Conservation (phyloP, 257 asterid genomes). For the Osmanthus fragrans region DNA sequence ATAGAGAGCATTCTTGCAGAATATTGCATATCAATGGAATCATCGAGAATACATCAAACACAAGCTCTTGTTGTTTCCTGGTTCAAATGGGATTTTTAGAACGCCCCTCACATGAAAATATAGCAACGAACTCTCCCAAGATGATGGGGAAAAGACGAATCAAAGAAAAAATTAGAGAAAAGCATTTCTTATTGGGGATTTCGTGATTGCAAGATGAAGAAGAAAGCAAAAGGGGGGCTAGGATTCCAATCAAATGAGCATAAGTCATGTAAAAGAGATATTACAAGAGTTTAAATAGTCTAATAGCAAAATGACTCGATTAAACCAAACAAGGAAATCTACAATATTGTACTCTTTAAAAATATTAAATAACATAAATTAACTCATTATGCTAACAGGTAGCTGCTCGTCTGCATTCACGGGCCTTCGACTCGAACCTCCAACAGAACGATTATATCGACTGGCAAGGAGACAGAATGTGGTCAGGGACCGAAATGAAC, state of each 20-base stretch:
- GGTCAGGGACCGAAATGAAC: background rate
- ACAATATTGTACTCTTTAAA: no score
- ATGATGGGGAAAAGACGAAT: background rate
- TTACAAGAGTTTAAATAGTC: no score
- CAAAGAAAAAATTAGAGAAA: background rate
- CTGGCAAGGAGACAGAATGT: background rate
- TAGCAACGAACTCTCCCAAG: background rate
- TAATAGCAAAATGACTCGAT: no score
- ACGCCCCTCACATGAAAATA: background rate
- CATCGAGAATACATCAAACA: background rate
- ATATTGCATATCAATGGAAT: background rate
- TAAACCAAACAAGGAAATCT: no score
- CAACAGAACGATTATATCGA: background rate
- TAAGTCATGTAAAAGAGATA: no score
- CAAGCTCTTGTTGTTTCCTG: background rate
- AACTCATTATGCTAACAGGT: background rate
- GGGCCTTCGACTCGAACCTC: background rate
- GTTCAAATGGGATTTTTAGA: background rate
- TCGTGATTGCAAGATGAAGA: no score
- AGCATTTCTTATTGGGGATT: background rate
- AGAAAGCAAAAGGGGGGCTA: no score
- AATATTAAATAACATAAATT: no score
- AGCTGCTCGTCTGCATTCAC: background rate
- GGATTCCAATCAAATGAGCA: no score
- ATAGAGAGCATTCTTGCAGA: background rate